These are phyloP conservation scores for Microsporum ferrugineum DNA, from an alignment of 2,329 filamentous ascomycete genomes.

Conservation along the genomic window DNA sequence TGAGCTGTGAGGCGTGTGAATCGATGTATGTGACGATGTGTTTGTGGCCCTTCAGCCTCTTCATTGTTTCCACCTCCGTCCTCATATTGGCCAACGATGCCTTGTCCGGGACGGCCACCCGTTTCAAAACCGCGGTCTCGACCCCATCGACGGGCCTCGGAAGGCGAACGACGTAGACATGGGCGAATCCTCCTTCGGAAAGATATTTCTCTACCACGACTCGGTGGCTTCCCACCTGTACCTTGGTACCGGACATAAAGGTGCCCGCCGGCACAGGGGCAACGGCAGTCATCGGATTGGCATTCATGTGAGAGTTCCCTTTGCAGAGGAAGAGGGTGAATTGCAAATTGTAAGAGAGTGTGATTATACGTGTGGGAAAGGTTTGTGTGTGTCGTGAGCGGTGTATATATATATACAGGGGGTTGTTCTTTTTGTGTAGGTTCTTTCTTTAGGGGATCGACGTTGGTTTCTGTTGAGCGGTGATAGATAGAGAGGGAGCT, in stretches of 20 bases:
- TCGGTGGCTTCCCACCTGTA: slow-evolving; percentile 84
- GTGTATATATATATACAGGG: not conserved
- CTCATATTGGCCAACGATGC: slow-evolving; percentile 90
- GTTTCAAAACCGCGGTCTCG: slow-evolving; percentile 76
- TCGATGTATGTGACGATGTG: slow-evolving; percentile 98
- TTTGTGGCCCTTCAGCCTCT: slow-evolving; percentile 91
- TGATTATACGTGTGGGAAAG: not conserved
- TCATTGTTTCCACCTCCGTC: slow-evolving; percentile 99
- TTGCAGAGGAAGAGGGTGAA: not conserved
- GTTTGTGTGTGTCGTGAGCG: not conserved
- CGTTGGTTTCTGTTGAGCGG: not conserved
- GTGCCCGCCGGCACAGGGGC: slow-evolving; percentile 57
- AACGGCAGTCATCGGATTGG: slow-evolving; percentile 15
- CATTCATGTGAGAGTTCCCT: not conserved
- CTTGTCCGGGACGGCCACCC: slow-evolving; percentile 94
- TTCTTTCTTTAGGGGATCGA: not conserved
- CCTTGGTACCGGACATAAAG: slow-evolving; percentile 87
- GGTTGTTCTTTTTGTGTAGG: not conserved
- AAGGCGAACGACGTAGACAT: slow-evolving; percentile 91
- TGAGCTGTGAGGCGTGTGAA: slow-evolving; percentile 89
- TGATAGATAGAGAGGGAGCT: not conserved
- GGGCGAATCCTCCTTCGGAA: slow-evolving; percentile 94
- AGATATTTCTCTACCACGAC: slow-evolving; percentile 95
- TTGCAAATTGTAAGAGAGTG: not conserved
- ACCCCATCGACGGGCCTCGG: slow-evolving; percentile 64